These are phyloP conservation scores for Ustilago nuda DNA, from an alignment of 1,284 basidiomycete species.

Conservation along the genomic window DNA sequence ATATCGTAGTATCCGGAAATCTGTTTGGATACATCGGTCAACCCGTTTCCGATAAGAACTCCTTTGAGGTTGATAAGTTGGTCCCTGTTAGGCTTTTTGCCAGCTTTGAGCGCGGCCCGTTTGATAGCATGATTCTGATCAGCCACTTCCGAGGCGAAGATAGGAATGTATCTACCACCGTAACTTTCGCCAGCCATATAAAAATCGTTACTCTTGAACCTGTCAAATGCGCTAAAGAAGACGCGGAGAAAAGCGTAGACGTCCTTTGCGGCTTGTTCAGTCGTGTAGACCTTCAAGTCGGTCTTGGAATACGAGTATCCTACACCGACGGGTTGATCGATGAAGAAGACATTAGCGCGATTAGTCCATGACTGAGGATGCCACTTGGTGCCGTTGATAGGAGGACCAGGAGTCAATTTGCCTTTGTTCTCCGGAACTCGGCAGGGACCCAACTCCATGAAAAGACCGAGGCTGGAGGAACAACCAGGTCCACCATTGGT, in stretches of 20 bases:
- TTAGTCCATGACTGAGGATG: constrained; percentile 78
- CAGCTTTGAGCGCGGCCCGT: constrained; percentile 72
- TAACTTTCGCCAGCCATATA: constrained; percentile 65
- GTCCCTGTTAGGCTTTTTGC: constrained; percentile 73
- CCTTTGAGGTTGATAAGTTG: constrained; percentile 78
- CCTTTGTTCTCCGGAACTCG: constrained; percentile 45
- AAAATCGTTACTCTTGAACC: constrained; percentile 63
- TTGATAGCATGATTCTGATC: constrained; percentile 77
- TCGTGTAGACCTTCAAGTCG: constrained; percentile 71
- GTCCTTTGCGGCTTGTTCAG: constrained; percentile 67
- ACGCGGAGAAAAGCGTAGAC: constrained; percentile 69
- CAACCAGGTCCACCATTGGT: constrained; percentile 68
- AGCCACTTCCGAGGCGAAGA: constrained; percentile 82
- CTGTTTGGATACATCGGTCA: constrained; percentile 70
- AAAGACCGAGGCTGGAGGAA: constrained; percentile 72
- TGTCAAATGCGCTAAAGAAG: constrained; percentile 69
- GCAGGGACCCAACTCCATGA: constrained; percentile 77
- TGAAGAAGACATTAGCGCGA: constrained; percentile 78
- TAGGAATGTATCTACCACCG: constrained; percentile 81
- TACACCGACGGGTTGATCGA: constrained; percentile 79
- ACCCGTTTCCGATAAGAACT: constrained; percentile 79
- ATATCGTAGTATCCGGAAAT: constrained; percentile 58
- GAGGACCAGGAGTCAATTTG: constrained; percentile 42
- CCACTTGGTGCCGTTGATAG: constrained; percentile 74
- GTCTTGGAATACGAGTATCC: constrained; percentile 80